Base-by-base conservation (phyloP, 2,329 filamentous ascomycete species). In the Penicillium sp. region DNA sequence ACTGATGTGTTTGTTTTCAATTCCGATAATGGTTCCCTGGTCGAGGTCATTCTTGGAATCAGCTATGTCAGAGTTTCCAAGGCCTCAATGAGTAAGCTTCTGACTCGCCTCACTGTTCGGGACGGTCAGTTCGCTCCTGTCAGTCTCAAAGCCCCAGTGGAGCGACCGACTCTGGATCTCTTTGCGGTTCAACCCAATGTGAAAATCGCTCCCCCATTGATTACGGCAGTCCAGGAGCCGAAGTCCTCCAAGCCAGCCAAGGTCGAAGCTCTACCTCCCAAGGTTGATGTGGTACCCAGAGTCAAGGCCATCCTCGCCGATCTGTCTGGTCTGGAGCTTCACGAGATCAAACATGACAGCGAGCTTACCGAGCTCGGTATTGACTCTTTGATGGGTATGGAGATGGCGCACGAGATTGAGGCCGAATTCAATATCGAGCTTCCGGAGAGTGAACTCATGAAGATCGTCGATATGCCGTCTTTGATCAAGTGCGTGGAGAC, bases 311-410 rank as follows among this genome's bases (percentile, higher is more conserved):
- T 51, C 14, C 22, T 67, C 1, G 56, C 58, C 8, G 51, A 58
- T 7, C 24, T 56, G 0, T 74, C 73, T 2, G 75, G 76, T 24
- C 53, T 78, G 5, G 74, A 77, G 22, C 26, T 63, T 0, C 54
- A 65, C 4, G 76, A 79, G 27, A 74, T 81, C 16, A 68, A 71
- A 29, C 52, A 64, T 26, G 71, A 76, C 19, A 65, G 65, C 7
- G 59, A 70, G 16, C 68, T 82, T n/a, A 72, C 69, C 7, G 76
- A 81, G 39, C 55, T 81, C 3, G 80, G 80, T 1, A 80, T 82
- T 31, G 80, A 83, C 64, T 83, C 80, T 0, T 69, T 83, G 0
- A 78, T 81, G 74, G 77, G 72, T 0, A 82, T 81, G 76, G 80
- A 83, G 61, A 59, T 82, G 49, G 72, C 68, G 0, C 69, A 70